These are phyloP conservation scores for Leishmania amazonensis DNA, from an alignment of 208 protist species.

Conservation along the genomic window DNA sequence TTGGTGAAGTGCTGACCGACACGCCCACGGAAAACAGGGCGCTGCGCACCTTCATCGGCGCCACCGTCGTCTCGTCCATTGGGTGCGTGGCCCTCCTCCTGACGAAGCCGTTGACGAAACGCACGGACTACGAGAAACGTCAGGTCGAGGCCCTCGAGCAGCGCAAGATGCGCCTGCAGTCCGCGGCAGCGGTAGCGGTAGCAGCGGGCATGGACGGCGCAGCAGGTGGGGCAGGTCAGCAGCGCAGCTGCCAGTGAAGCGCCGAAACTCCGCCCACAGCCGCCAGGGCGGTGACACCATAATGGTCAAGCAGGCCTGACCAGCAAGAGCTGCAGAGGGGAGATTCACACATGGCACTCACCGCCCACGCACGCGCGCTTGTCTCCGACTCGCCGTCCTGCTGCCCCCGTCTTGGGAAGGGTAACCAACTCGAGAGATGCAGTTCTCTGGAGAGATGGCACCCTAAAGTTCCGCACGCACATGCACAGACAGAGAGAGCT, in stretches of 20 bases:
- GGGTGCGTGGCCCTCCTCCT: conserved; percentile 48
- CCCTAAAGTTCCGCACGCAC: neutral
- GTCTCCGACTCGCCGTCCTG: neutral
- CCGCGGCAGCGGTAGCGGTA: conserved; percentile 1
- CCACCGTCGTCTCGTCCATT: conserved; percentile 57
- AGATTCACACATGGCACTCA: neutral
- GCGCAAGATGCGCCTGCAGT: conserved; percentile 20
- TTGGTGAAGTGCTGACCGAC: conserved; percentile 62
- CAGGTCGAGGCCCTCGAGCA: conserved; percentile 29
- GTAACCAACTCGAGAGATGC: neutral
- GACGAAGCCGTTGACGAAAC: conserved; percentile 45
- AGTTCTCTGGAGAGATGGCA: neutral
- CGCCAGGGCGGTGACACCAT: neutral
- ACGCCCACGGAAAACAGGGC: conserved; percentile 41
- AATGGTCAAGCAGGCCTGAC: conserved; percentile 2
- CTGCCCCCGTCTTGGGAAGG: neutral
- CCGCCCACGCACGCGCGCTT: neutral
- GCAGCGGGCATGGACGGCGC: neutral
- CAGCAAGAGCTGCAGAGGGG: neutral
- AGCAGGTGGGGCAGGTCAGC: neutral
- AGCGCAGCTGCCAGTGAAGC: too few relatives aligned
- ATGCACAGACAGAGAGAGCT: too few relatives aligned
- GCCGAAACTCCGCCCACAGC: neutral
- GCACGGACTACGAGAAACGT: conserved; percentile 55
- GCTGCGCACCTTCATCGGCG: conserved; percentile 60